A percentile compares a stretch with the other conserved stretches of the same genome.
phyloP scores from a whole-genome alignment of 495 filamentous ascomycete species.

The Hypoxylon lienhwacheense region DNA sequence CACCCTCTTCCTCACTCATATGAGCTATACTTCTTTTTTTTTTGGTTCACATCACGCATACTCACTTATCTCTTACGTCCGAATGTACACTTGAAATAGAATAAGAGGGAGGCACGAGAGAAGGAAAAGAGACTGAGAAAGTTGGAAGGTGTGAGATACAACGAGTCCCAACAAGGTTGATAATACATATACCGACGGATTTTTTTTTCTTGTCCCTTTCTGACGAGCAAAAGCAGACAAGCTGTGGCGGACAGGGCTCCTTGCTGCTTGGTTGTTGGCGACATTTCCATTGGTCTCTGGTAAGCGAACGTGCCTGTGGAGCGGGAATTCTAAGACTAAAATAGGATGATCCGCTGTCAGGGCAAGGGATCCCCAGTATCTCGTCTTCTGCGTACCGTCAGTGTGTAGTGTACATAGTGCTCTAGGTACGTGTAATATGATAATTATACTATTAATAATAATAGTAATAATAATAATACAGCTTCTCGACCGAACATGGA shows the following conservation, averaged over 20 bases:
- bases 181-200: neutral
- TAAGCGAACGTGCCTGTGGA: slow-evolving; percentile 28
- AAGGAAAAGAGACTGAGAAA: neutral
- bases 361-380: slow-evolving; percentile 23
- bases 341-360: slow-evolving; percentile 32
- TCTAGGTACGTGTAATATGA: too few species aligned
- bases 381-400: neutral
- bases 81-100: too few species aligned
- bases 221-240: slow-evolving; percentile 3
- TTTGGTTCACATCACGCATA: neutral
- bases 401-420: too few species aligned
- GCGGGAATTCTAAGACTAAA: slow-evolving; percentile 37
- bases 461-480: too few species aligned
- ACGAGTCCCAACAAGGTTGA: too few species aligned
- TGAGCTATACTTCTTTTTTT: too few species aligned
- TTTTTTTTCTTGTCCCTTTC: neutral
- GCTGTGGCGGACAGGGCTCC: slow-evolving; percentile 11
- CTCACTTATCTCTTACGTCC: neutral
- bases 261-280: slow-evolving; percentile 8
- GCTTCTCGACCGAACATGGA: too few species aligned
- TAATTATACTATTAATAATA: too few species aligned
- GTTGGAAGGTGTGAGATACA: neutral
- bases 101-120: neutral
- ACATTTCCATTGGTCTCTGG: slow-evolving; percentile 28
- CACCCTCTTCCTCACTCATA: neutral